Base-by-base conservation (phyloP, 148 eudicot species). In the Euryodendron excelsum region DNA sequence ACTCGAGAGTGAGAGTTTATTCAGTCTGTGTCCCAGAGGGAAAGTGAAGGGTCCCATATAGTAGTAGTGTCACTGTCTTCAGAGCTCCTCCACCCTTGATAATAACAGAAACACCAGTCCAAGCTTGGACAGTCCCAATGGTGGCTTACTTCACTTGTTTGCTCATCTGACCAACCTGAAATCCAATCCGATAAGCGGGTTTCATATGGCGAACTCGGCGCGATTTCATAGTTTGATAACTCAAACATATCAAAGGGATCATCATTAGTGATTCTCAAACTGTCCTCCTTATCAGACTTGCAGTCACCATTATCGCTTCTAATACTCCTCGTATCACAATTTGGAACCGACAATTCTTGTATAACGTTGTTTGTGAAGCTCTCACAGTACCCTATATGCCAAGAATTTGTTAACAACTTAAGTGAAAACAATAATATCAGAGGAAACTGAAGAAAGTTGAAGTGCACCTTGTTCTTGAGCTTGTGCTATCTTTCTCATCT, bases 401-500 rank as follows among this genome's bases (percentile, higher is more conserved):
- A n/a, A n/a, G n/a, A n/a, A n/a, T n/a, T n/a, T n/a, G n/a, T n/a
- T n/a, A n/a, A n/a, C n/a, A n/a, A n/a, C n/a, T n/a, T 21, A 36
- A 65, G 45, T 18, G 9, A 9, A 8, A 7, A 34, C 21, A 9
- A 12, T 8, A 65, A 1, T 5, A 34, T 5, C 34, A 65, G 47
- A 65, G 37, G 9, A 31, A 63, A 37, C 8, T 23, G 17, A 41
- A 52, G 13, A 41, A 69, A 72, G 65, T 44, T 52, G 73, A 70
- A 65, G 70, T 64, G 73, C 71, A 59, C 73, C 79, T 73, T 80
- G 83, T 34, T 70, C 72, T 27, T 47, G 71, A 33, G 33, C 77
- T 44, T 77, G 66, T 62, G 71, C 62, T 69, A 82, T 85, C 85
- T 83, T 90, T 69, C 81, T 85, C 69, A 80, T 59, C 70, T 83